Percentiles rank a stretch among this genome's conserved stretches.
These are phyloP conservation scores for Priceomyces melissophilus DNA, from an alignment of 805 yeast species.

Conservation along the genomic window DNA sequence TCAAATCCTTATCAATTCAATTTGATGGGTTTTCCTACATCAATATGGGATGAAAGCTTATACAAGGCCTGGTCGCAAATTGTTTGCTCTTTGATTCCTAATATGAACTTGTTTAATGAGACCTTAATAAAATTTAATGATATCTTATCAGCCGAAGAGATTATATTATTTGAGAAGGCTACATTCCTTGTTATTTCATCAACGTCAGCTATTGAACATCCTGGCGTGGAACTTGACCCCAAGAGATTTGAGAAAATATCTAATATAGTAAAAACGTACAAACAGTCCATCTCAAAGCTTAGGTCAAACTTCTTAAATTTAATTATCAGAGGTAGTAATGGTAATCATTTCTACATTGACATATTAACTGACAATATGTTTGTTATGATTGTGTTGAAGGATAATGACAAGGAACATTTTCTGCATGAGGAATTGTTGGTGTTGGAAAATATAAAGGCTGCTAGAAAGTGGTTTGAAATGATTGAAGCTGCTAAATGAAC, in stretches of 20 bases:
- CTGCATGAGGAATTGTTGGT: constrained; percentile 43
- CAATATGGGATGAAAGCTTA: constrained; percentile 95
- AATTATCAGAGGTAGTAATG: constrained; percentile 59
- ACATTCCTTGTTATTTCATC: constrained; percentile 82
- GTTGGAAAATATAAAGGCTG: constrained; percentile 55
- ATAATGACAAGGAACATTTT: constrained; percentile 21
- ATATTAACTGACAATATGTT: constrained; percentile 59
- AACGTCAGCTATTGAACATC: constrained; percentile 41
- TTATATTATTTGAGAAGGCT: constrained; percentile 87
- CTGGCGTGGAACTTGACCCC: constrained; percentile 56
- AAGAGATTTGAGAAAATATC: constrained; percentile 92
- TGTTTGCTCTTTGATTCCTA: constrained; percentile 92
- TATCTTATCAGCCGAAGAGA: constrained; percentile 80
- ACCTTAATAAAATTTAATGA: constrained; percentile 70
- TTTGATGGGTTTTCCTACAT: constrained; percentile 85
- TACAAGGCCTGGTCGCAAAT: constrained; percentile 97
- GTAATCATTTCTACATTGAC: constrained; percentile 46
- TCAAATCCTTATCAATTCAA: constrained; percentile 64
- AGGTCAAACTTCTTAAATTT: constrained; percentile 80
- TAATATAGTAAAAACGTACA: constrained; percentile 88
- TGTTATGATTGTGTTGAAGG: constrained; percentile 56
- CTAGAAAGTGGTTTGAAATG: constrained; percentile 51
- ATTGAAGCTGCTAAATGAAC: constrained; percentile 25
- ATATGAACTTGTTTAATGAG: constrained; percentile 75
- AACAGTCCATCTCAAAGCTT: constrained; percentile 85